Evolutionary conservation across 1,284 basidiomycete genomes (phyloP), one percentile per base, ranked within the genome.

Genomic region (Microbotryum scabiosae): DNA sequence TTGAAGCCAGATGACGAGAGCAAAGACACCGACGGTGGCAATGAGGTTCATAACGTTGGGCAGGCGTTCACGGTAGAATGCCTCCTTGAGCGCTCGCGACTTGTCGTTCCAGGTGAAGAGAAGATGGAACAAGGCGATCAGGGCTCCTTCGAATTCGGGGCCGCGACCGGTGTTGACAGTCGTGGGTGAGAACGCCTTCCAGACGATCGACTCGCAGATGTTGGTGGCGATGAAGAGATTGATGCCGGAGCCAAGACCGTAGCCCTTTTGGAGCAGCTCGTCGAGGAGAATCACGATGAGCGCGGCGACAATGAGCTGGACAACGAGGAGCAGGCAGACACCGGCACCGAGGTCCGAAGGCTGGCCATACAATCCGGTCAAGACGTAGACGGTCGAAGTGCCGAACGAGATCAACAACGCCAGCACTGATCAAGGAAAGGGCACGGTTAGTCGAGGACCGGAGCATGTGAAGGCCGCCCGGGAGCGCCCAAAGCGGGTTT

Each of bases 71-170:
- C 94, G 82, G 88, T 91, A 97, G 82, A 98, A 96, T 0, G 94
- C 96, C 79, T 97, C 94, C 69, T 93, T 88, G 58, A 98, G 83
- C 0, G 94, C 94, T 64, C 94, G 87, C 55, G 90, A 86, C 79
- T 97, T 98, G 82, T 97, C 91, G 77, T 96, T 89, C 90, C 91
- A 96, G 21, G 94, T 97, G 80, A 98, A 96, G 65, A 97, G 79
- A 49, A 97, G 83, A 77, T 98, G 96, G 89, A 97, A 97, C 62
- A 97, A 83, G 4, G 93, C 87, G 65, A 97, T 87, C 68, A 97
- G 81, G 44, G 94, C 94, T 66, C 94, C 94, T 75, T 98, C 94
- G 71, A 98, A 98, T 77, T 98, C 94, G 63, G 94, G 90, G 7
- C 94, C 94, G 69, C 93, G 89, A 56, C 94, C 94, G 28, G 92